Base-by-base conservation (phyloP, 2,329 filamentous ascomycete genomes). In the Ophiostoma ips region DNA sequence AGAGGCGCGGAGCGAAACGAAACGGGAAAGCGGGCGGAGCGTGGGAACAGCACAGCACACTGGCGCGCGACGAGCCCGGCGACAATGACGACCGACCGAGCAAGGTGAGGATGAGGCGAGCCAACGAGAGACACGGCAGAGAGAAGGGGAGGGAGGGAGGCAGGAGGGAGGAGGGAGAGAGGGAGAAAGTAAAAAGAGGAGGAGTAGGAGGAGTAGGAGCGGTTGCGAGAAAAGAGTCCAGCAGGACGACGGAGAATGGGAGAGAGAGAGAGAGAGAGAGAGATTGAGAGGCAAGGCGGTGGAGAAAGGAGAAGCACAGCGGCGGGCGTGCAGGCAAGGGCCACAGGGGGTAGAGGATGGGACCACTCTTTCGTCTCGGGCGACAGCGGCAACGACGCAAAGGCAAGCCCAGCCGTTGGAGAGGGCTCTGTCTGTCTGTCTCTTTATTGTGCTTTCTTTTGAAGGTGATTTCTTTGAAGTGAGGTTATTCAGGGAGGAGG, bases 241-340 rank as follows among this genome's bases (percentile, higher is more conserved):
- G n/a, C n/a, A n/a, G n/a, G n/a, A n/a, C n/a, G 38, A 49, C 18
- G 36, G 13, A 41, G 16, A 35, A 18, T 9, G 13, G 40, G 40
- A 28, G 21, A 41, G 38, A 41, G 38, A n/a, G 19, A 15, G 15
- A 21, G 31, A 30, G 41, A 24, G 16, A 24, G 41, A 45, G 41
- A 34, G 43, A 34, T 45, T 46, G 31, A 46, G 31, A 46, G 44
- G 33, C 31, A 46, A 36, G 33, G 33, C 44, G 44, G 33, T 46
- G 44, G 44, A 36, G 33, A 46, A 28, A 45, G 43, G 31, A 30
- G 33, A 35, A 30, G 34, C 44, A 45, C 16, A 28, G 43, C 43
- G 30, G 43, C 43, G 30, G 43, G 41, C 41, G 28, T 44, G 41
- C 41, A 44, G 41, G 28, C 41, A 31, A 45, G 43, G 30, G 30